Base-by-base conservation (phyloP, 805 yeast species). In the Isabelozyma rhagii region DNA sequence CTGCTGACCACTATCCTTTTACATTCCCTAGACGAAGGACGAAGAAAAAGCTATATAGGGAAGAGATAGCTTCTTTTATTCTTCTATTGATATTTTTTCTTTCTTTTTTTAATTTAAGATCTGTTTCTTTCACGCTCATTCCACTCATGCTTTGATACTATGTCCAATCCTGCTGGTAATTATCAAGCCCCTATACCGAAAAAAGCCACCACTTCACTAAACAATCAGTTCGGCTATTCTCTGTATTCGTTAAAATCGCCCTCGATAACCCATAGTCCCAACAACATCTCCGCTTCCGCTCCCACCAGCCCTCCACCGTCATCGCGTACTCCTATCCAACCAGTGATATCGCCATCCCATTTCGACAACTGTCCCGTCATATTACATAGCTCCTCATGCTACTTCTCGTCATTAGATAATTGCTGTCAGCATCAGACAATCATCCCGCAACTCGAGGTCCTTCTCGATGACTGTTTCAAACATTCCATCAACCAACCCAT, bases 401-500 rank as follows among this genome's bases (percentile, higher is more conserved):
- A 27, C 28, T 18, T n/a, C 47, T 45, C 18, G 39, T 45, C 39
- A 40, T 39, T 39, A 41, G 31, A n/a, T 13, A 45, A 21, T 3
- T 40, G n/a, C 17, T 31, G 36, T 39, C 14, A 27, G 31, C 15
- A 15, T n/a, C 10, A n/a, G 9, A 25, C 38, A 4, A 41, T 34
- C 17, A 41, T 47, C 5, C 59, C 60, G 5, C 36, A 55, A 0
- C 49, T 67, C 39, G 72, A 66, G 15, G 69, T 64, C 41, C 60
- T 72, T 21, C 51, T 70, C 11, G 62, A 63, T 52, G 72, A 70
- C 54, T 63, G 70, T 36, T 69, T 67, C 51, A 58, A 62, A 38
- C 45, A 54, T 39, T 55, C 68, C 18, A 55, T 64, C 48, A 54
- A 60, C 47, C 52, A 55, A 21, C 52, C 54, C 17, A 39, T 51